A percentile compares a stretch with the other conserved stretches of the same genome.
phyloP scores from a whole-genome alignment of 768 basidiomycete genomes.

The Pisolithus tinctorius region DNA sequence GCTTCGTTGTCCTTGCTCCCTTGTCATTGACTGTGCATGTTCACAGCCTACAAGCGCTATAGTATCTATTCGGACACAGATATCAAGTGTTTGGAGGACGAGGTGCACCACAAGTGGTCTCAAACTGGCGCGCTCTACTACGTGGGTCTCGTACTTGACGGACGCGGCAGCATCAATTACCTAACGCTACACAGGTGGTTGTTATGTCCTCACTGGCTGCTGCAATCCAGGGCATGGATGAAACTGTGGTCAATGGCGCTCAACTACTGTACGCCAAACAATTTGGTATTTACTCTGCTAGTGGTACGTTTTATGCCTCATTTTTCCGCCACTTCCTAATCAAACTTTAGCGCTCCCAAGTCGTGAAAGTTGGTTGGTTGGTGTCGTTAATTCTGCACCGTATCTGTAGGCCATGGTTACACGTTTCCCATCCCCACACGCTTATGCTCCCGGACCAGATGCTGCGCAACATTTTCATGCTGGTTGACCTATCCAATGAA shows the following conservation, averaged over 20 bases:
- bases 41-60: slow-evolving; percentile 29
- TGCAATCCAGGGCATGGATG: slow-evolving; percentile 51
- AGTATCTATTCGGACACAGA: slow-evolving; percentile 34
- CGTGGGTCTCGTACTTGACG: slow-evolving; percentile 2
- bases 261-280: slow-evolving; percentile 37
- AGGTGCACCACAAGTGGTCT: slow-evolving; percentile 36
- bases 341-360: slow-evolving; percentile 11
- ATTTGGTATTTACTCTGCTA: slow-evolving; percentile 35
- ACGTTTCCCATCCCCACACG: too few species aligned
- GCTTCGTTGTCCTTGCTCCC: slow-evolving; percentile 35
- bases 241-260: slow-evolving; percentile 32
- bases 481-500: slow-evolving; percentile 57
- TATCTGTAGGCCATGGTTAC: slow-evolving; percentile 29
- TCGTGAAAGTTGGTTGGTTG: slow-evolving; percentile 62
- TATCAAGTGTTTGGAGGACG: slow-evolving; percentile 30
- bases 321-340: not conserved
- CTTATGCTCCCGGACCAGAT: too few species aligned
- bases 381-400: slow-evolving; percentile 57
- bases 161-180: slow-evolving; percentile 6
- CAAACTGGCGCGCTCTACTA: slow-evolving; percentile 38
- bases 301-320: not conserved
- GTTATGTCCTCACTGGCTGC: slow-evolving; percentile 63
- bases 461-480: slow-evolving; percentile 10
- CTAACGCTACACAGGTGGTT: slow-evolving; percentile 38
- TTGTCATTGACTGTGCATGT: slow-evolving; percentile 17